Conservation (phyloP, 495 filamentous ascomycete genomes). For the Parathielavia appendiculata region DNA sequence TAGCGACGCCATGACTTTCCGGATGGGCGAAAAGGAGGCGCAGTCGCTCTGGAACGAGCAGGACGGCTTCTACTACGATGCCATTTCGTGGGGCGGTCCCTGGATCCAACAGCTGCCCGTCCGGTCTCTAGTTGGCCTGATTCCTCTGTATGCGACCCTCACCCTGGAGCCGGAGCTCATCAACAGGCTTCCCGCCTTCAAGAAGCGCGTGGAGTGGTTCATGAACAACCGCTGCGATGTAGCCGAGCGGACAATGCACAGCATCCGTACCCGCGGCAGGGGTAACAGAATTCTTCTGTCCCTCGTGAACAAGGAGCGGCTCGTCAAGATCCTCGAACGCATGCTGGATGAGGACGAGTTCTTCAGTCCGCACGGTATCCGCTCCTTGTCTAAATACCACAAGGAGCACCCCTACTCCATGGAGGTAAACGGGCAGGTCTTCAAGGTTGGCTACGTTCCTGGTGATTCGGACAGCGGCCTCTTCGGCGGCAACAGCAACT, state of each 20-base stretch:
- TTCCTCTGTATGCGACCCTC: conserved; percentile 85
- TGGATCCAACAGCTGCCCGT: conserved; percentile 90
- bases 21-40: conserved; percentile 65
- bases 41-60: conserved; percentile 91
- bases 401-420: conserved; percentile 86
- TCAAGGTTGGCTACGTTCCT: conserved; percentile 83
- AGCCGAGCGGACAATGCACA: conserved; percentile 87
- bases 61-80: conserved; percentile 97
- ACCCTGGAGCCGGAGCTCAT: conserved; percentile 92
- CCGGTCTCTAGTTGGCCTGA: conserved; percentile 83
- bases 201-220: conserved; percentile 88
- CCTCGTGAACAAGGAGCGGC: conserved; percentile 81
- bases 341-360: conserved; percentile 97
- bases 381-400: conserved; percentile 90
- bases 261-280: conserved; percentile 81
- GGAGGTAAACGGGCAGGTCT: conserved; percentile 90
- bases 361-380: conserved; percentile 81
- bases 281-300: conserved; percentile 78
- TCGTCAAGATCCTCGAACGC: conserved; percentile 76
- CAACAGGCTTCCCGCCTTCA: conserved; percentile 89
- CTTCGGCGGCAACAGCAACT: conserved; percentile 97
- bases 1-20: conserved; percentile 94
- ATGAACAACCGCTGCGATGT: conserved; percentile 78
- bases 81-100: conserved; percentile 89
- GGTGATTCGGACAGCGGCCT: conserved; percentile 91